Conservation (phyloP, 2,329 filamentous ascomycete species). For the Fusarium avenaceum region DNA sequence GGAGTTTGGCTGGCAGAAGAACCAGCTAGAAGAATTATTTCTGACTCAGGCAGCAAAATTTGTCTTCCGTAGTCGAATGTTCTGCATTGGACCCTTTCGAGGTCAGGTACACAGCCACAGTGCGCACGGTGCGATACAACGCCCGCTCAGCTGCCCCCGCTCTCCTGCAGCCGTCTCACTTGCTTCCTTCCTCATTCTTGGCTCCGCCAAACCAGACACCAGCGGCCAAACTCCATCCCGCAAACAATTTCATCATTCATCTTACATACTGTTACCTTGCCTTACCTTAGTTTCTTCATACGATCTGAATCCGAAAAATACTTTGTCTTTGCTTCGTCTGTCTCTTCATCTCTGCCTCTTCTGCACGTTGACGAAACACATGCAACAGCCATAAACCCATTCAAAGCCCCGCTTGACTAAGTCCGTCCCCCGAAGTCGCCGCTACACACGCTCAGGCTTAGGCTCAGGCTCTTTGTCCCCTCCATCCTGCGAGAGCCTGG, state of each 20-base stretch:
- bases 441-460: slow-evolving; percentile 22
- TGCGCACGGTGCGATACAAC: slow-evolving; percentile 28
- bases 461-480: slow-evolving; percentile 40
- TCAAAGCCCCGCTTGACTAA: slow-evolving; percentile 35
- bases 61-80: background rate
- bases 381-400: slow-evolving; percentile 17
- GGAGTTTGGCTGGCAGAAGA: slow-evolving; percentile 36
- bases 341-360: slow-evolving; percentile 15
- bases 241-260: slow-evolving; percentile 46
- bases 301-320: slow-evolving; percentile 43
- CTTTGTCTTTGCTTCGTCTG: slow-evolving; percentile 15
- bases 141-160: slow-evolving; percentile 30
- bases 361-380: slow-evolving; percentile 9
- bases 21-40: slow-evolving; percentile 51
- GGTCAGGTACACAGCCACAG: slow-evolving; percentile 19
- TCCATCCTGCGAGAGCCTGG: slow-evolving; percentile 44
- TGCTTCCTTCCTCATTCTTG: slow-evolving; percentile 19
- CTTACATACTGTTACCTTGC: slow-evolving; percentile 32
- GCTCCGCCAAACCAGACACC: slow-evolving; percentile 35
- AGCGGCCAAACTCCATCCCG: slow-evolving; percentile 1
- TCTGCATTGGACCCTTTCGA: slow-evolving; percentile 19
- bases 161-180: slow-evolving; percentile 21
- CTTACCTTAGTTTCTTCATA: slow-evolving; percentile 26
- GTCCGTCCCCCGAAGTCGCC: slow-evolving; percentile 44
- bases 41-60: slow-evolving; percentile 56